phyloP scores from a whole-genome alignment of 768 basidiomycete species.

The Amanita phalloides region DNA sequence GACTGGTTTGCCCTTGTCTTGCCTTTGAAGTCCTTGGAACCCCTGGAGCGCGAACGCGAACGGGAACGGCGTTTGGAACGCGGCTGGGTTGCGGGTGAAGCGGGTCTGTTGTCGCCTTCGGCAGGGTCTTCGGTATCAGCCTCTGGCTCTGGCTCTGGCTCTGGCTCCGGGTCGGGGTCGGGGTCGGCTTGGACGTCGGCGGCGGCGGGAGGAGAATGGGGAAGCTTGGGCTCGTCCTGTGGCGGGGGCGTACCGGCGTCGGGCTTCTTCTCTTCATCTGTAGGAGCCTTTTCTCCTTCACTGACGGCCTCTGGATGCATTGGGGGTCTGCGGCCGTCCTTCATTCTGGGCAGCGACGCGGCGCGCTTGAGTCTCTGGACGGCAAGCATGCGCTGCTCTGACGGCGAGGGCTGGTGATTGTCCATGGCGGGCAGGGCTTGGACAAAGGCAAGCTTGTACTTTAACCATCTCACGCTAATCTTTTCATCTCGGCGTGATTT shows the following conservation, averaged over 20 bases:
- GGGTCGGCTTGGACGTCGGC: slow-evolving; percentile 5
- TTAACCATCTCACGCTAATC: slow-evolving; percentile 5
- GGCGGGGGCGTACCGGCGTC: slow-evolving; percentile 18
- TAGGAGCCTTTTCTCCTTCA: slow-evolving; percentile 56
- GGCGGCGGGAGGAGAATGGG: not conserved
- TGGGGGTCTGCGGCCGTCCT: slow-evolving; percentile 79
- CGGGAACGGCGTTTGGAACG: slow-evolving; percentile 59
- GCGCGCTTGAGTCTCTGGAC: slow-evolving; percentile 89
- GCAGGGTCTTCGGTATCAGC: slow-evolving; percentile 17
- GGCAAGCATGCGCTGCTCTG: slow-evolving; percentile 77
- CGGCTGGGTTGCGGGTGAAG: slow-evolving; percentile 34
- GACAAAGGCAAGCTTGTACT: not conserved
- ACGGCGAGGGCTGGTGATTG: slow-evolving; percentile 34
- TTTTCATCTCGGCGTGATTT: slow-evolving; percentile 2
- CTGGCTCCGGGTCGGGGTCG: slow-evolving; percentile 8
- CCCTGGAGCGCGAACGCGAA: slow-evolving; percentile 70
- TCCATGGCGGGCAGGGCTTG: slow-evolving; percentile 23
- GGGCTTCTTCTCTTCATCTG: slow-evolving; percentile 26
- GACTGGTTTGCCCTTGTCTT: slow-evolving; percentile 43
- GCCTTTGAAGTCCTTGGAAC: slow-evolving; percentile 63
- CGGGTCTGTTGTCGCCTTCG: slow-evolving; percentile 27
- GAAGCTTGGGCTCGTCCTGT: slow-evolving; percentile 7
- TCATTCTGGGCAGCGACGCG: slow-evolving; percentile 84
- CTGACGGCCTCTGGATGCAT: slow-evolving; percentile 80
- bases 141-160: slow-evolving; percentile 14